Base-by-base conservation (phyloP, 441 rosid species). In the Adansonia gregorii region DNA sequence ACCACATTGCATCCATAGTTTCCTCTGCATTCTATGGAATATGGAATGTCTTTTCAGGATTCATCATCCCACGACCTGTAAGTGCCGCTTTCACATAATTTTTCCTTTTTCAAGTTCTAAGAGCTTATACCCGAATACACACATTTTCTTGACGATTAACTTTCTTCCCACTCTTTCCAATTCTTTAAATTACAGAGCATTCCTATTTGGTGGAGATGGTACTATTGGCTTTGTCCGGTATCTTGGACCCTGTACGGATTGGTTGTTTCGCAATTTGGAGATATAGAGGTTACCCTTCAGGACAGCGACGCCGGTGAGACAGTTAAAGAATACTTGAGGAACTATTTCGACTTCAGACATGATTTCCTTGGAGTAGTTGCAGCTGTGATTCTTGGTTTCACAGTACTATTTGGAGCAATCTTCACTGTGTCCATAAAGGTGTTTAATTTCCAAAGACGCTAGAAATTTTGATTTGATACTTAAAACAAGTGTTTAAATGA, bases 31-130 rank as follows among this genome's bases (percentile, higher is more conserved):
- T 89, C 74, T 93, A 85, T 35, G 84, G 76, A 27, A n/a, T 89
- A 1, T 93, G 98, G 97, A 90, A 92, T 75, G 82, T 92, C 35
- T 90, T 92, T 79, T 75, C 94, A 4, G 97, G 95, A 51, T 93
- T 93, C 84, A 31, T 90, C 69, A 55, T 93, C 75, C 93, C 98
- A 1, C 85, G 90, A 80, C 71, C 93, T 15, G 98, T 92, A 87
- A 46, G 9, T n/a, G 19, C 17, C 6, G 43, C 63, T 35, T 10
- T 52, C 17, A 17, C 12, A 67, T 19, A 11, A 2, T 52, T 22
- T 22, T 17, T 71, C 31, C 27, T 24, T 49, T 71, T 78, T 14
- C 24, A 71, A 56, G 14, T 2, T 43, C 2, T 24, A 4, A 6
- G 6, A 61, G 12, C 27, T 3, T 4, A 24, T 12, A 12, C 41